Base-by-base conservation (phyloP, 108 stramenopile genomes). In the Cylindrotheca fusiformis region DNA sequence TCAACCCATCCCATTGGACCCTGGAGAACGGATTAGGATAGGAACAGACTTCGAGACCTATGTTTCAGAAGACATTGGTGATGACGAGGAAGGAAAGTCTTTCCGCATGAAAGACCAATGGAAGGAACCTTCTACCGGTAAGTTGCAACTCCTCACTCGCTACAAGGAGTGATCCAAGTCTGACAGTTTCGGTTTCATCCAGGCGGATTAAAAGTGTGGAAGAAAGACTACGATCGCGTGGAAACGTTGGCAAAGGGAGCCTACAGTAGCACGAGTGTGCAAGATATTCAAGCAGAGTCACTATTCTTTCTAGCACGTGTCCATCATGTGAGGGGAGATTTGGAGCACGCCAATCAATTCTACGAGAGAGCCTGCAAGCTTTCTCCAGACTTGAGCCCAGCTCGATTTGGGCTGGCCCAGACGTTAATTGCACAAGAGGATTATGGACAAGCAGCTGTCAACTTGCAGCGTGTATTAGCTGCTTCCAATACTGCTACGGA, bases 211-310 rank as follows among this genome's bases (percentile, higher is more conserved):
- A 93, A 88, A 55, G 55, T 91, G 26, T 93, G 88, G 90, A 93
- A 88, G 60, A 93, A 93, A 71, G 92, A 96, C 62, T 96, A 94
- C 63, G 89, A 93, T 50, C 83, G 91, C 32, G 95, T 96, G 32
- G 68, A 88, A 25, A 78, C 92, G 18, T 83, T 95, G 41, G 91
- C 96, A 33, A 93, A 84, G 63, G 82, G 88, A 0, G 96, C 92
- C 29, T 92, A 84, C 77, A 74, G 64, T 47, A 81, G 82, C 64
- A 95, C 94, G 14, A 79, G 57, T 47, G 87, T 92, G 19, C 59
- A 77, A 10, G 81, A 86, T 59, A 89, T 96, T 17, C 88, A 91
- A 63, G 96, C 94, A 55, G 96, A 96, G 73, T 92, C 92, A 30
- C 82, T 93, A 30, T 96, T 80, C 64, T 79, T 92, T 56, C 61